Evolutionary conservation across 2,329 filamentous ascomycete genomes (phyloP).

Genomic region (Trichoderma koningii): DNA sequence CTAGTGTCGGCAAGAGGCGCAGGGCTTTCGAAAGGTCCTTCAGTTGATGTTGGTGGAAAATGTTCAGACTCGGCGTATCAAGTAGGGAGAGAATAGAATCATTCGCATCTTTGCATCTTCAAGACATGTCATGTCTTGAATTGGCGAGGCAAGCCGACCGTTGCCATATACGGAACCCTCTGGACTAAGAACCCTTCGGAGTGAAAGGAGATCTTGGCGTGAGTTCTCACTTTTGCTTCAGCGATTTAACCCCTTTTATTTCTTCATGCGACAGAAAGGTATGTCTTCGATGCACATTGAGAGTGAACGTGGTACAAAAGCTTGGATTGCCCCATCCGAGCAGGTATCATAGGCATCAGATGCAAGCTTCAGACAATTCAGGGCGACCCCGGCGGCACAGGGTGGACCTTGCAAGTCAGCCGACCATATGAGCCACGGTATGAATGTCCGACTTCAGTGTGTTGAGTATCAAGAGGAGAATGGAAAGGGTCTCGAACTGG

Average conservation of each 20-base stretch:
- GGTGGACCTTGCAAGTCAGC: conserved; percentile 22
- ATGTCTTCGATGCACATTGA: background rate
- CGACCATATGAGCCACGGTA: conserved; percentile 10
- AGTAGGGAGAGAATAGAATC: no score
- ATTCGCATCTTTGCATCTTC: background rate
- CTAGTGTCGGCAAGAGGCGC: no score
- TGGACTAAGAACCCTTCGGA: background rate
- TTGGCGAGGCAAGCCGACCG: background rate
- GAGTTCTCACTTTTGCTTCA: background rate
- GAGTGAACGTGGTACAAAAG: no score
- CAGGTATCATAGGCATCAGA: background rate
- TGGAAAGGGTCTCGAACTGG: conserved; percentile 11
- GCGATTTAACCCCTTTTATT: background rate
- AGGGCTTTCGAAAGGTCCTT: no score
- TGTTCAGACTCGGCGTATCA: no score
- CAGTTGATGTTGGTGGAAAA: no score
- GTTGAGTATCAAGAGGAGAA: background rate
- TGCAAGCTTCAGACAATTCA: conserved; percentile 9
- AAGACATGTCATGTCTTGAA: background rate
- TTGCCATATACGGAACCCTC: background rate
- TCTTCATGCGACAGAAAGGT: background rate
- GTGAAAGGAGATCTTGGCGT: background rate
- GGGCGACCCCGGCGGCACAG: conserved; percentile 21
- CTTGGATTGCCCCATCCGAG: background rate
- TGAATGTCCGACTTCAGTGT: background rate